Conservation (phyloP, 202 grass and related monocot species). For the Eragrostis tef region DNA sequence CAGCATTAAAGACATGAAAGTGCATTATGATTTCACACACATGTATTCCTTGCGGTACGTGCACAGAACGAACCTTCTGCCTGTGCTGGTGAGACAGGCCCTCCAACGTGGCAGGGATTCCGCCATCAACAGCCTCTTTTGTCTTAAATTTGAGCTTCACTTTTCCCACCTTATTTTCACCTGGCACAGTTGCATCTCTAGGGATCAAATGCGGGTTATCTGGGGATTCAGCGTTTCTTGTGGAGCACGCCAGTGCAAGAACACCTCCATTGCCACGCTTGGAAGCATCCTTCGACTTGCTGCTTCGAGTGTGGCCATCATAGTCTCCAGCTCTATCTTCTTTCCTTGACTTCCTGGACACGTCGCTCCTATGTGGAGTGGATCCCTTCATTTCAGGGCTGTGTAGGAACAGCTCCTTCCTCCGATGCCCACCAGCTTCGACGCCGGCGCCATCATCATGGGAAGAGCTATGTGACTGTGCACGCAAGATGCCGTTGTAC, state of each 20-base stretch:
- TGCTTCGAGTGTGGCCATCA: slow-evolving; percentile 44
- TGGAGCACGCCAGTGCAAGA: slow-evolving; percentile 50
- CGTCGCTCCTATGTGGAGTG: slow-evolving; percentile 32
- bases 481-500: slow-evolving; percentile 53
- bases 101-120: slow-evolving; percentile 31
- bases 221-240: slow-evolving; percentile 40
- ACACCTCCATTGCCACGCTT: slow-evolving; percentile 47
- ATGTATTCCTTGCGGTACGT: slow-evolving; percentile 3
- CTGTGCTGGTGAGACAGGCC: slow-evolving; percentile 54
- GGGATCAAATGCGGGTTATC: slow-evolving; percentile 40
- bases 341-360: slow-evolving; percentile 51
- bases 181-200: slow-evolving; percentile 11
- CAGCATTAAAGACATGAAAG: not conserved
- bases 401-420: slow-evolving; percentile 81
- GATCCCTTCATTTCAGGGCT: slow-evolving; percentile 47
- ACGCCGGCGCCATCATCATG: slow-evolving; percentile 33
- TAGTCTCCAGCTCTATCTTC: slow-evolving; percentile 52
- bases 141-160: slow-evolving; percentile 80
- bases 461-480: slow-evolving; percentile 46
- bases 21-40: not conserved
- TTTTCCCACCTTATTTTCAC: slow-evolving; percentile 67
- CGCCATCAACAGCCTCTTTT: slow-evolving; percentile 42
- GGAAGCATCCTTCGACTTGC: slow-evolving; percentile 44
- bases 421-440: slow-evolving; percentile 45
- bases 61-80: slow-evolving; percentile 64